Conservation (phyloP, 441 rosid genomes). For the Erodium texanum region DNA sequence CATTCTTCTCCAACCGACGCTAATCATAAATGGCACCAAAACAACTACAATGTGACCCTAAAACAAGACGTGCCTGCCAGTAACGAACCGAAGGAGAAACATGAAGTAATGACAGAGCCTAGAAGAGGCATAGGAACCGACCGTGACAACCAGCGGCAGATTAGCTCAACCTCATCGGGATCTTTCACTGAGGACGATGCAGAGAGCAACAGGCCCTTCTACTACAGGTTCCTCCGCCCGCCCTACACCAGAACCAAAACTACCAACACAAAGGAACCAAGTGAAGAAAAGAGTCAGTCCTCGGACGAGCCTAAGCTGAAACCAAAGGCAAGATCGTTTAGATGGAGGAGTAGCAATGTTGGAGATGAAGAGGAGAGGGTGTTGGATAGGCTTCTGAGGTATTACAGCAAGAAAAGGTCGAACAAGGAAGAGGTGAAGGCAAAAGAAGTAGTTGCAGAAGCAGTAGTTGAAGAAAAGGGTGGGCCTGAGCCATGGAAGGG, state of each 20-base stretch:
- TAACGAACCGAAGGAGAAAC: too few relatives aligned
- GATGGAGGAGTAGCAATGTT: neutral
- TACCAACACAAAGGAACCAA: neutral
- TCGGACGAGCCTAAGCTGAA: neutral
- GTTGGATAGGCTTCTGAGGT: conserved; percentile 11
- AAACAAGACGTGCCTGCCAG: too few relatives aligned
- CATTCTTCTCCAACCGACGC: too few relatives aligned
- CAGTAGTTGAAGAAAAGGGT: too few relatives aligned
- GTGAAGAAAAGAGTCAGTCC: neutral
- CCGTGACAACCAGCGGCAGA: neutral
- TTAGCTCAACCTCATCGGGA: too few relatives aligned
- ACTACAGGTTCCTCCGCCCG: conserved; percentile 16
- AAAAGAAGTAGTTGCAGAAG: too few relatives aligned
- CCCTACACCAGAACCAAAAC: conserved; percentile 14
- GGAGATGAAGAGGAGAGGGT: conserved; percentile 17
- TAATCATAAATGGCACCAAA: neutral
- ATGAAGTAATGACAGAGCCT: neutral
- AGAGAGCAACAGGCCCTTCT: neutral
- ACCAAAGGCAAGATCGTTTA: neutral
- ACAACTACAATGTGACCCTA: neutral
- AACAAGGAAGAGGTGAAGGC: neutral
- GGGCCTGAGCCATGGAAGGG: neutral
- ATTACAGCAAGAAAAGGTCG: conserved; percentile 7
- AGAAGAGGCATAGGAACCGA: neutral
- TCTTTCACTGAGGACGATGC: neutral